Percentiles rank a stretch among this genome's conserved stretches.
Evolutionary conservation across 306 rosid species (phyloP).

Genomic region (Ormosia emarginata): DNA sequence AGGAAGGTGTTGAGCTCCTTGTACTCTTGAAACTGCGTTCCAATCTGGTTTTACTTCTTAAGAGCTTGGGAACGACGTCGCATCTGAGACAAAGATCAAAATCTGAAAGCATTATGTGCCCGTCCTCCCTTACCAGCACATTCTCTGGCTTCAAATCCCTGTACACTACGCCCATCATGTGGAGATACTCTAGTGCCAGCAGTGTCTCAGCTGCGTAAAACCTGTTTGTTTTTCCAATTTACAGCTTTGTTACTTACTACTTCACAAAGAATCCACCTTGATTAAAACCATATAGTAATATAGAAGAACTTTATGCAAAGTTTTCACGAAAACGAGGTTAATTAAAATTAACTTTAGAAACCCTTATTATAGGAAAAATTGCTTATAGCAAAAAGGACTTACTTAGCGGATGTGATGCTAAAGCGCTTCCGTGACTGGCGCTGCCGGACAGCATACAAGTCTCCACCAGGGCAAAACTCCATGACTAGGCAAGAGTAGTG

Average conservation of each 20-base stretch:
- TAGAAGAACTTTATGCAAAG: background rate
- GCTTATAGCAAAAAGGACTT: slow-evolving; percentile 5
- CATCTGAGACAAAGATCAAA: slow-evolving; percentile 94
- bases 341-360: too few species aligned
- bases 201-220: slow-evolving; percentile 93
- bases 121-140: slow-evolving; percentile 88
- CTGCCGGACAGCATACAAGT: slow-evolving; percentile 76
- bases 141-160: slow-evolving; percentile 96
- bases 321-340: too few species aligned
- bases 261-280: too few species aligned
- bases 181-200: slow-evolving; percentile 82
- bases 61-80: slow-evolving; percentile 79
- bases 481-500: slow-evolving; percentile 92
- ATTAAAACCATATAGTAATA: background rate
- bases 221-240: slow-evolving; percentile 24
- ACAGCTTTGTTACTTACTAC: background rate
- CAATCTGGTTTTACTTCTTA: slow-evolving; percentile 38
- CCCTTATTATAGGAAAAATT: too few species aligned
- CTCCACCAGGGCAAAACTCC: slow-evolving; percentile 99
- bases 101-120: slow-evolving; percentile 94
- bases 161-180: slow-evolving; percentile 98
- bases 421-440: slow-evolving; percentile 75
- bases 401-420: slow-evolving; percentile 67
- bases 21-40: slow-evolving; percentile 32
- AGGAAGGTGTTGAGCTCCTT: slow-evolving; percentile 44